These are phyloP conservation scores for Globisporangium takayamanum DNA, from an alignment of 352 stramenopile species.

Conservation along the genomic window DNA sequence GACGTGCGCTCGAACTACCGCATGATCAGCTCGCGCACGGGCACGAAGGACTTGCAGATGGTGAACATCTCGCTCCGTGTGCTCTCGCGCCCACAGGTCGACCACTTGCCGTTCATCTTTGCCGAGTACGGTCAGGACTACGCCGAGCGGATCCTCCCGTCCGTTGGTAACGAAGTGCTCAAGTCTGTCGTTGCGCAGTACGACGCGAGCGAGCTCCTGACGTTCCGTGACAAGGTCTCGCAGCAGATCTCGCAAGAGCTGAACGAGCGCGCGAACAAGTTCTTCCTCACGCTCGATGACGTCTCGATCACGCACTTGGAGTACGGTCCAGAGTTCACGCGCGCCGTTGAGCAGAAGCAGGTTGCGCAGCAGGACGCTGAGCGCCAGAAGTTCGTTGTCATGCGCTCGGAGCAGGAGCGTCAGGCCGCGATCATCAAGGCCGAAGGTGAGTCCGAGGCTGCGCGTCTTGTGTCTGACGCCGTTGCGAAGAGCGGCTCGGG, in stretches of 20 bases:
- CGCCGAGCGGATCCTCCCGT: conserved; percentile 98
- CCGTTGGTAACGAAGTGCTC: conserved; percentile 96
- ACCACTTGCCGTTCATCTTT: conserved; percentile 96
- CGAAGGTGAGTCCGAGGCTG: conserved; percentile 97
- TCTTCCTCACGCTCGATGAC: conserved; percentile 98
- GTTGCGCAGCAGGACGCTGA: conserved; percentile 99
- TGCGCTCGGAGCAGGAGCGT: conserved; percentile 98
- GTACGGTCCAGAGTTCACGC: conserved; percentile 98
- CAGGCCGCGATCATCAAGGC: conserved; percentile 89
- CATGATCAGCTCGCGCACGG: conserved; percentile 95
- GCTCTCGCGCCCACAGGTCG: conserved; percentile 90
- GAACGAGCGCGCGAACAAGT: conserved; percentile 94
- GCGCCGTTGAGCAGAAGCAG: conserved; percentile 99
- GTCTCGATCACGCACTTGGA: conserved; percentile 99
- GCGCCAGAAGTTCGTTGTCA: conserved; percentile 98
- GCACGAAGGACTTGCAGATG: conserved; percentile 99
- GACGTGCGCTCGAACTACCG: conserved; percentile 97
- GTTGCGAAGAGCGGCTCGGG: conserved; percentile 96
- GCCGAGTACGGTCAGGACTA: conserved; percentile 96
- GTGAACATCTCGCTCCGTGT: conserved; percentile 99
- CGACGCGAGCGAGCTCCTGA: conserved; percentile 99
- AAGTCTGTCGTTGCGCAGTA: conserved; percentile 96
- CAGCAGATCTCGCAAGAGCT: conserved; percentile 95
- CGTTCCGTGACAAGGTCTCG: conserved; percentile 97
- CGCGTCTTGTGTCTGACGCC: conserved; percentile 96